These are phyloP conservation scores for Trichoderma virens DNA, from an alignment of 495 filamentous ascomycete species.

Conservation along the genomic window DNA sequence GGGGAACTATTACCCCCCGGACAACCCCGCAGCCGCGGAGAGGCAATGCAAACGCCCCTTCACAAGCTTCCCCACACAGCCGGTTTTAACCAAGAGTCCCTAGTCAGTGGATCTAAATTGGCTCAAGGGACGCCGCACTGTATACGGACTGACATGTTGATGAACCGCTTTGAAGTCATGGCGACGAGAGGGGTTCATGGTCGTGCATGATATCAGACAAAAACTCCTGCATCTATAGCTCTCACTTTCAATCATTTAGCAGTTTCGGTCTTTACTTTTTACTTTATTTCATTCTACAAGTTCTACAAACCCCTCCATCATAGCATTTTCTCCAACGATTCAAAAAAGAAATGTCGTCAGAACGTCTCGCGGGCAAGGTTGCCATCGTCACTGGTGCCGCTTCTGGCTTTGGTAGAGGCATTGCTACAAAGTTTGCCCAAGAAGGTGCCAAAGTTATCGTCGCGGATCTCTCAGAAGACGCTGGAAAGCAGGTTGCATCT, in stretches of 20 bases:
- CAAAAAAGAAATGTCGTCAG: constrained; percentile 6
- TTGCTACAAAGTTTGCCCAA: constrained; percentile 46
- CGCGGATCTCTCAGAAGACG: constrained; percentile 50
- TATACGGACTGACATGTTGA: neutral
- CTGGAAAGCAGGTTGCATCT: constrained; percentile 38
- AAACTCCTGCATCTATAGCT: neutral
- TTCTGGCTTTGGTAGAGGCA: constrained; percentile 53
- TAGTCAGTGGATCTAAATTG: neutral
- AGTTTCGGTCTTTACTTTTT: neutral
- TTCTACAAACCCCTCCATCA: neutral
- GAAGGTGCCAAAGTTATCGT: constrained; percentile 53
- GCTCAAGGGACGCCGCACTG: neutral
- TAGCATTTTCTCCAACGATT: neutral
- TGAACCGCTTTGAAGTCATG: neutral
- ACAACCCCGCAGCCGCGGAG: too few relatives aligned
- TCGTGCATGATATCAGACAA: neutral
- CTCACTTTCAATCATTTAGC: neutral
- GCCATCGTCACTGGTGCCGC: constrained; percentile 44
- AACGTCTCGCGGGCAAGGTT: constrained; percentile 40
- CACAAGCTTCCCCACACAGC: neutral
- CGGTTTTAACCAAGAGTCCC: neutral
- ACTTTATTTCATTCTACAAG: neutral
- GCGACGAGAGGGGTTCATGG: neutral
- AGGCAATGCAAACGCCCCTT: neutral
- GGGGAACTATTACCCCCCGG: too few relatives aligned